A percentile compares a stretch with the other conserved stretches of the same genome.
phyloP scores from a whole-genome alignment of 2,329 filamentous ascomycete genomes.

The Calonectria henricotiae region DNA sequence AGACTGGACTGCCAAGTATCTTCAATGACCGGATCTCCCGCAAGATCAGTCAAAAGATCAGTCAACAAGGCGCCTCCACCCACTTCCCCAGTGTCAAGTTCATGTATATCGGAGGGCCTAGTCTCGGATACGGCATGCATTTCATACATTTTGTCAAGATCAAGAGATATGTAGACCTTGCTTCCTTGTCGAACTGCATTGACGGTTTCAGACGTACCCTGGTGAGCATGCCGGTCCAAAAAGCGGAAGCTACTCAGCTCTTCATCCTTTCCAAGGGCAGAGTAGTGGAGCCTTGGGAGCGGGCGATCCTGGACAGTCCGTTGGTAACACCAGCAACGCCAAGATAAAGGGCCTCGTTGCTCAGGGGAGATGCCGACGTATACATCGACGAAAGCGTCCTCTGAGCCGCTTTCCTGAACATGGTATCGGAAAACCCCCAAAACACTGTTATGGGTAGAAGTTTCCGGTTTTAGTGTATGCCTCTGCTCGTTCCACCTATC shows the following conservation, averaged over 20 bases:
- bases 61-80: not conserved
- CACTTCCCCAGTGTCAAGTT: too few relatives aligned
- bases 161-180: not conserved
- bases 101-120: not conserved
- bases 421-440: not conserved
- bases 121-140: not conserved
- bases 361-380: not conserved
- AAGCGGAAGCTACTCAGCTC: not conserved
- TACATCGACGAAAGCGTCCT: not conserved
- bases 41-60: not conserved
- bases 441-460: not conserved
- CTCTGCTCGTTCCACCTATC: not conserved
- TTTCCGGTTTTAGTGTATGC: not conserved
- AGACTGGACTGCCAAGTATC: not conserved
- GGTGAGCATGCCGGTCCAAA: not conserved
- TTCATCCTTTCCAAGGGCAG: not conserved
- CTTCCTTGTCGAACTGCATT: not conserved
- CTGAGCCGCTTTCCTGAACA: not conserved
- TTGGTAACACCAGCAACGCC: slow-evolving; percentile 1
- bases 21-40: not conserved
- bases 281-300: not conserved
- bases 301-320: not conserved
- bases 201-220: not conserved
- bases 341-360: not conserved
- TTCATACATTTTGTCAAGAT: not conserved